These are phyloP conservation scores for Malassezia furfur DNA, from an alignment of 1,284 basidiomycete species.

Conservation along the genomic window DNA sequence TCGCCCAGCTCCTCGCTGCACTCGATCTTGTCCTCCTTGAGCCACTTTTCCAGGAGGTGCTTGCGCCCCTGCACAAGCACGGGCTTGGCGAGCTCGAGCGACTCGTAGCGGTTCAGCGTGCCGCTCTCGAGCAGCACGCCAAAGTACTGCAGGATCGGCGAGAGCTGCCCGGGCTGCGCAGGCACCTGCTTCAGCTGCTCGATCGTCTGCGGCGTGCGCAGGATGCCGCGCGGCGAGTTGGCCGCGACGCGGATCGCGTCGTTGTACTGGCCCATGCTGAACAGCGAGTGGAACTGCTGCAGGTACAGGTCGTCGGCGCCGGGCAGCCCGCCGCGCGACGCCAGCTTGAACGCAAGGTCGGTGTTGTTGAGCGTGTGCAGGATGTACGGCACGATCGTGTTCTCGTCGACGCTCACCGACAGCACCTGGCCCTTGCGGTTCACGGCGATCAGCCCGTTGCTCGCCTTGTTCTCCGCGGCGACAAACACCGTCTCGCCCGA, in stretches of 20 bases:
- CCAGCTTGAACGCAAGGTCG: constrained; percentile 94
- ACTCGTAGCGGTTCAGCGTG: constrained; percentile 92
- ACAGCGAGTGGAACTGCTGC: constrained; percentile 87
- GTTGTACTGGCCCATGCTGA: constrained; percentile 77
- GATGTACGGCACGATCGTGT: constrained; percentile 90
- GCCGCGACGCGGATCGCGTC: constrained; percentile 99
- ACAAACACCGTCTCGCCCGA: constrained; percentile 99
- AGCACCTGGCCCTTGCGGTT: constrained; percentile 99
- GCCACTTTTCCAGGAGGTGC: constrained; percentile 95
- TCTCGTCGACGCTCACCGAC: constrained; percentile 91
- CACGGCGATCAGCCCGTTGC: constrained; percentile 93
- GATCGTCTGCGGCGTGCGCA: constrained; percentile 89
- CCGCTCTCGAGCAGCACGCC: constrained; percentile 95
- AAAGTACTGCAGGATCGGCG: constrained; percentile 96
- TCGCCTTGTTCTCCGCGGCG: constrained; percentile 87
- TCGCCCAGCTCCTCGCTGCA: constrained; percentile 98
- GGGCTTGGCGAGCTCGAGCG: constrained; percentile 87
- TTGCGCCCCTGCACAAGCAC: constrained; percentile 94
- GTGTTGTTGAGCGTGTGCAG: constrained; percentile 89
- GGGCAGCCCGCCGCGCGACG: constrained; percentile 90
- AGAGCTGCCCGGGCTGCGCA: constrained; percentile 76
- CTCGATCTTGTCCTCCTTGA: constrained; percentile 99
- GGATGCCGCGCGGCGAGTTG: constrained; percentile 89
- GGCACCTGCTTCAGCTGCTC: constrained; percentile 96
- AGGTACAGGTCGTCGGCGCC: constrained; percentile 96